A percentile compares a stretch with the other conserved stretches of the same genome.
phyloP scores from a whole-genome alignment of 139 green algal species.

The Deuterostichococcus epilithicus region DNA sequence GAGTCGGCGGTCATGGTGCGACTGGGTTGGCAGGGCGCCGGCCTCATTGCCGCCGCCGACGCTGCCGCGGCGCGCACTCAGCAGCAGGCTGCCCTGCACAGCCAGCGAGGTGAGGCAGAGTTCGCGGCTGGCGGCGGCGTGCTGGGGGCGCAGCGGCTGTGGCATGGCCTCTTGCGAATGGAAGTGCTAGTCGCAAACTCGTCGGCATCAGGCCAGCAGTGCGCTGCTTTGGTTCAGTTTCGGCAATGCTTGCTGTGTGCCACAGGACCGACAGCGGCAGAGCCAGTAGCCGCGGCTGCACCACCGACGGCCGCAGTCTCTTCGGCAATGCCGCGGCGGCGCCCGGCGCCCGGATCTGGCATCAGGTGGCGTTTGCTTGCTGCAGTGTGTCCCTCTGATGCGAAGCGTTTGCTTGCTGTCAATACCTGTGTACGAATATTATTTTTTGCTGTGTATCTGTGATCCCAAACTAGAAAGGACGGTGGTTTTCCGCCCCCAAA shows the following conservation, averaged over 20 bases:
- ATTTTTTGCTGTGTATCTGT: too few species aligned
- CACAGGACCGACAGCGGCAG: too few species aligned
- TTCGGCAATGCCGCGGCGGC: neutral
- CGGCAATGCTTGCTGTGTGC: too few species aligned
- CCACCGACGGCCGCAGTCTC: neutral
- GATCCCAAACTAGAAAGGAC: too few species aligned
- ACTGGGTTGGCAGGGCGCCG: constrained; percentile 71
- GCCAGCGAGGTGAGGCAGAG: neutral
- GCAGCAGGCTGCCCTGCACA: neutral
- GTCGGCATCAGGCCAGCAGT: too few species aligned
- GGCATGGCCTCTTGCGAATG: too few species aligned
- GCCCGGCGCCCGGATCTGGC: neutral
- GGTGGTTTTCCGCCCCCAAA: neutral
- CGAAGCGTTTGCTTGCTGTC: too few species aligned
- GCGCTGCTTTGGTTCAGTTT: too few species aligned
- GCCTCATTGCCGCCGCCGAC: constrained; percentile 54
- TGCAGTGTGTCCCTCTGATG: too few species aligned
- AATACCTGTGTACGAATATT: too few species aligned
- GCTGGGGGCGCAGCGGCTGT: too few species aligned
- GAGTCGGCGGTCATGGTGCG: constrained; percentile 60
- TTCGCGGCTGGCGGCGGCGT: constrained; percentile 12
- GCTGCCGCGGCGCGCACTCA: constrained; percentile 8
- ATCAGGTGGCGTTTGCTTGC: neutral
- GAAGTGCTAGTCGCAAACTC: too few species aligned
- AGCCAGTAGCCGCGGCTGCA: neutral